Evolutionary conservation across 805 yeast species (phyloP).

Genomic region (Candida ponderosae): DNA sequence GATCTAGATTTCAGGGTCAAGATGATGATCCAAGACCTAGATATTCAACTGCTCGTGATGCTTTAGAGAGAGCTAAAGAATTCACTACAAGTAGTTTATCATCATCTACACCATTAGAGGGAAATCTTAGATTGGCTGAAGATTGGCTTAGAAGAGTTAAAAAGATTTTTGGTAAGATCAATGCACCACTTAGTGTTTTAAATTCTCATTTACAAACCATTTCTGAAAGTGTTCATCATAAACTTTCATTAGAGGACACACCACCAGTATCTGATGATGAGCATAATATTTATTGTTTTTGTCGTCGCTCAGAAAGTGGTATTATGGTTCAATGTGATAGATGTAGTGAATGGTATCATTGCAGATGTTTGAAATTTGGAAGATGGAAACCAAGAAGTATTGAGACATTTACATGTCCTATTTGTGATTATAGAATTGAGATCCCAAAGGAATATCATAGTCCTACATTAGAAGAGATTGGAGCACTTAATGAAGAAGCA

Average conservation of each 20-base stretch:
- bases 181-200: slow-evolving; percentile 24
- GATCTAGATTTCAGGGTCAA: slow-evolving; percentile 21
- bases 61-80: slow-evolving; percentile 15
- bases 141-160: slow-evolving; percentile 29
- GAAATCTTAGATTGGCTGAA: slow-evolving; percentile 20
- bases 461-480: slow-evolving; percentile 26
- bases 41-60: slow-evolving; percentile 19
- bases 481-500: slow-evolving; percentile 20
- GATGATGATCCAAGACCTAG: slow-evolving; percentile 23
- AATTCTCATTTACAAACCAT: slow-evolving; percentile 18
- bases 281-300: slow-evolving; percentile 42
- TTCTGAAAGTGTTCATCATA: slow-evolving; percentile 11
- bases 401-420: slow-evolving; percentile 41
- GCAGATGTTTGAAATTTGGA: slow-evolving; percentile 41
- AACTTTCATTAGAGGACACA: slow-evolving; percentile 19
- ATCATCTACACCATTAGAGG: slow-evolving; percentile 10
- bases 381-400: slow-evolving; percentile 21
- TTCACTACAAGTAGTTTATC: slow-evolving; percentile 1
- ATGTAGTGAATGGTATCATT: slow-evolving; percentile 70
- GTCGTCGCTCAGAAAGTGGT: slow-evolving; percentile 53
- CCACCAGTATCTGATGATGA: slow-evolving; percentile 8
- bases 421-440: slow-evolving; percentile 35
- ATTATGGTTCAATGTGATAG: slow-evolving; percentile 64
- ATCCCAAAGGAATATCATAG: slow-evolving; percentile 25
- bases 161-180: slow-evolving; percentile 25